Percentiles rank a stretch among this genome's conserved stretches.
Evolutionary conservation across 140 eudicot species (phyloP).

Genomic region (Senecio squalidus): DNA sequence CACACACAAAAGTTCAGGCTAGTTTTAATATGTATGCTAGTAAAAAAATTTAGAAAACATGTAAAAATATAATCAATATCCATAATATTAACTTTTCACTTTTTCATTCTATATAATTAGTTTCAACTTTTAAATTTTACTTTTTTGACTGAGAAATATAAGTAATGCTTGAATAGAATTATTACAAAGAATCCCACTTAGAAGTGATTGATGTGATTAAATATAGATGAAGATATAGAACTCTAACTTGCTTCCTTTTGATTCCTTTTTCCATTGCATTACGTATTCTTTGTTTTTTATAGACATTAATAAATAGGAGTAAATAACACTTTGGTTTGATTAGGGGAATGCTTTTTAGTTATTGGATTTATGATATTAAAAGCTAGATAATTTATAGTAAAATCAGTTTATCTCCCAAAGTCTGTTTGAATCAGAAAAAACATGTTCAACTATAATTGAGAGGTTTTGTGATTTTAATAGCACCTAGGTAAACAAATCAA

Average conservation of each 20-base stretch:
- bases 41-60: no score
- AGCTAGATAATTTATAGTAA: no score
- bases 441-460: no score
- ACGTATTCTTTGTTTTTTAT: constrained; percentile 21
- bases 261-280: constrained; percentile 21
- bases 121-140: constrained; percentile 16
- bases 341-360: no score
- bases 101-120: constrained; percentile 20
- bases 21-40: background rate
- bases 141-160: constrained; percentile 17
- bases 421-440: no score
- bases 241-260: constrained; percentile 23
- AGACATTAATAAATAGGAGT: background rate
- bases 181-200: constrained; percentile 5
- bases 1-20: constrained; percentile 2
- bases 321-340: no score
- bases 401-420: no score
- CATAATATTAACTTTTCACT: constrained; percentile 35
- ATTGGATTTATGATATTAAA: no score
- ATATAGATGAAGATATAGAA: constrained; percentile 23
- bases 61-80: no score
- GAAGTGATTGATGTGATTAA: constrained; percentile 36
- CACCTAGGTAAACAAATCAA: no score
- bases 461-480: no score
- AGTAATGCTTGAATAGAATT: constrained; percentile 16